phyloP scores from a whole-genome alignment of 345 rosid genomes.

The Citrus unshiu region DNA sequence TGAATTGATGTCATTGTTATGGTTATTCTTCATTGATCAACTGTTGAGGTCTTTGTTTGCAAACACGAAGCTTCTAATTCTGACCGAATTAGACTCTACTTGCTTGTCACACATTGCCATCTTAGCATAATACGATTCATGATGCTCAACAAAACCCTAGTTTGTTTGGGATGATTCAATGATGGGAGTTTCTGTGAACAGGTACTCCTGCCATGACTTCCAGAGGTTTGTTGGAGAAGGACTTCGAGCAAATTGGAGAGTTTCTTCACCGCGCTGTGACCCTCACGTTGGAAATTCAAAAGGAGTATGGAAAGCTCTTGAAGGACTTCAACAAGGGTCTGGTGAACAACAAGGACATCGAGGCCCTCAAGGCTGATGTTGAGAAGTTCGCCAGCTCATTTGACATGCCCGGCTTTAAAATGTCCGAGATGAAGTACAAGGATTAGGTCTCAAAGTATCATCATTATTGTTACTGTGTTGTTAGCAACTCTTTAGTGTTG shows the following conservation, averaged over 20 bases:
- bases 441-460: constrained; percentile 26
- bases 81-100: not conserved
- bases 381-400: constrained; percentile 71
- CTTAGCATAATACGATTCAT: not conserved
- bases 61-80: not conserved
- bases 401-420: constrained; percentile 81
- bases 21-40: not conserved
- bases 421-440: constrained; percentile 80
- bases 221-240: constrained; percentile 92
- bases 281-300: constrained; percentile 77
- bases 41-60: not conserved
- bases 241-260: constrained; percentile 91
- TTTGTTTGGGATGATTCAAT: not conserved
- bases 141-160: not conserved
- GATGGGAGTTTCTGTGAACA: constrained; percentile 23
- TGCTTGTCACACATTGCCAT: not conserved
- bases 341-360: constrained; percentile 83
- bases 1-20: not conserved
- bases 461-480: not conserved
- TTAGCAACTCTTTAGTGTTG: not conserved
- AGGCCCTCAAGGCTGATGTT: constrained; percentile 75
- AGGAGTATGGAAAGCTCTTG: constrained; percentile 80
- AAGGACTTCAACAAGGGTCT: constrained; percentile 91
- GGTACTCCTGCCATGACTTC: constrained; percentile 99
- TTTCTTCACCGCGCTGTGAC: constrained; percentile 89